phyloP scores from a whole-genome alignment of 2,329 filamentous ascomycete genomes.

The Fusarium longipes region DNA sequence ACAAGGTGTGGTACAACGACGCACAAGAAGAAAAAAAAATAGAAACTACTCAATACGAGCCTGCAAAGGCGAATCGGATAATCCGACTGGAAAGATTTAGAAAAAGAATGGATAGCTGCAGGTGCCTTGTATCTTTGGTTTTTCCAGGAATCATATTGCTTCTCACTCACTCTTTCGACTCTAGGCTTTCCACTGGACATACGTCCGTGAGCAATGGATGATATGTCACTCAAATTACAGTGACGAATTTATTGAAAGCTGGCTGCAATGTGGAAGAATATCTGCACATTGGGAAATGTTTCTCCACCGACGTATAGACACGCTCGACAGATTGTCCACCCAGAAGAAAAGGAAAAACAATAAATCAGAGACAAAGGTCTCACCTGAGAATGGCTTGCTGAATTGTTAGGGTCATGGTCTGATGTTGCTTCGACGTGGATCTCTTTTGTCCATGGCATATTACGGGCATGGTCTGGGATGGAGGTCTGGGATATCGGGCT shows the following conservation, averaged over 20 bases:
- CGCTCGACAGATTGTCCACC: not conserved
- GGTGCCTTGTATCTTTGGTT: not conserved
- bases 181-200: not conserved
- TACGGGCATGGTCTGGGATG: constrained; percentile 10
- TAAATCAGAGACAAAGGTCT: constrained; percentile 23
- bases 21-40: constrained; percentile 9
- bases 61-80: constrained; percentile 9
- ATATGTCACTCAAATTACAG: not conserved
- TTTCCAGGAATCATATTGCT: not conserved
- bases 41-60: constrained; percentile 39
- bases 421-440: constrained; percentile 12
- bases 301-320: not conserved
- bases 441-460: not conserved
- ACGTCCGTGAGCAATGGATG: too few relatives aligned
- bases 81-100: constrained; percentile 19
- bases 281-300: not conserved
- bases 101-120: constrained; percentile 8
- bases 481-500: constrained; percentile 6
- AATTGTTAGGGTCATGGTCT: constrained; percentile 14
- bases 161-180: not conserved
- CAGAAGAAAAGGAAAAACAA: constrained; percentile 5
- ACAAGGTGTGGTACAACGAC: constrained; percentile 11
- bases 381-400: constrained; percentile 10
- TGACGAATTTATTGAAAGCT: not conserved
- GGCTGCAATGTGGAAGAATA: not conserved